These are phyloP conservation scores for Rhodotorula toruloides DNA, from an alignment of 768 basidiomycete species.

Conservation along the genomic window DNA sequence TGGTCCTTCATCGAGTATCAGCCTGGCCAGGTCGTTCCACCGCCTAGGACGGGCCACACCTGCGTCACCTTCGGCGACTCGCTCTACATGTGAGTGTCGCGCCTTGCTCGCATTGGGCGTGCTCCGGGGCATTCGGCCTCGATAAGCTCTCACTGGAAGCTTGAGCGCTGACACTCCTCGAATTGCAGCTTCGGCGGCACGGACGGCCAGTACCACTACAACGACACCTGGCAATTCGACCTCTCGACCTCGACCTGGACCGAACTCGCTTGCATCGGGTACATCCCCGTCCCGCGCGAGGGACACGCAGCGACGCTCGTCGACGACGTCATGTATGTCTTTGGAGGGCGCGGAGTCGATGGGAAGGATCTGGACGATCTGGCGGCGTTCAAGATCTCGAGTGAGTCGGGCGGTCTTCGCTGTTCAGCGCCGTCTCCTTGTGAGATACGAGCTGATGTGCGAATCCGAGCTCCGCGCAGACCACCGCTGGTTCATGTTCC, in stretches of 20 bases:
- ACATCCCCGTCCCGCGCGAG: conserved; percentile 89
- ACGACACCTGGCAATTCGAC: conserved; percentile 96
- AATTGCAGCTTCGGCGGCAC: conserved; percentile 85
- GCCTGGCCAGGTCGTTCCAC: conserved; percentile 56
- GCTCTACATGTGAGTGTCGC: conserved; percentile 67
- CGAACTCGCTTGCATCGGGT: conserved; percentile 91
- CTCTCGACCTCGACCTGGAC: conserved; percentile 73
- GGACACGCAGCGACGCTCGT: conserved; percentile 94
- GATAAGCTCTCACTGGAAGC: too few species aligned
- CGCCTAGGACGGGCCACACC: conserved; percentile 85
- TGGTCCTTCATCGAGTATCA: conserved; percentile 70
- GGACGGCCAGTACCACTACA: conserved; percentile 97
- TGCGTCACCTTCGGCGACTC: conserved; percentile 76
- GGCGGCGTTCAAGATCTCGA: conserved; percentile 93
- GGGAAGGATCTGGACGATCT: conserved; percentile 92
- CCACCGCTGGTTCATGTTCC: conserved; percentile 99
- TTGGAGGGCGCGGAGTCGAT: conserved; percentile 93
- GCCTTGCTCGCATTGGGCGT: conserved; percentile 20
- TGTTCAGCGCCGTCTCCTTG: neutral
- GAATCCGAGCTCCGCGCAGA: conserved; percentile 53
- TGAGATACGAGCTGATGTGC: neutral
- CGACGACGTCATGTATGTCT: conserved; percentile 95
- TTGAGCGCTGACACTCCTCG: neutral
- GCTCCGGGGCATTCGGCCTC: conserved; percentile 22
- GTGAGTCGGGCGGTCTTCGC: conserved; percentile 55